Base-by-base conservation (phyloP, 768 basidiomycete genomes). In the Fomitopsis serialis region DNA sequence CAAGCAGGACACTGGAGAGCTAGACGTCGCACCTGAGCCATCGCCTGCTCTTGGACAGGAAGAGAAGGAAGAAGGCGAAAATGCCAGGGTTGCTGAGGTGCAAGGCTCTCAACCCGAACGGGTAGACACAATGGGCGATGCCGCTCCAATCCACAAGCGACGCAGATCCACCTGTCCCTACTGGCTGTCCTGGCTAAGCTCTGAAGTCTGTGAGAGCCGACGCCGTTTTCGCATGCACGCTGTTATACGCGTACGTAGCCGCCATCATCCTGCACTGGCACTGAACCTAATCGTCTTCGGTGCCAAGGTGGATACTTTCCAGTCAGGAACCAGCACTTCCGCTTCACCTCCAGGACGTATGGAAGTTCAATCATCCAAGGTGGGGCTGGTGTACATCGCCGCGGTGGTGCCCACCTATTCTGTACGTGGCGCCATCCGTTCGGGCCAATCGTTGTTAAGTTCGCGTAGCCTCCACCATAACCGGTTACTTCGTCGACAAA, bases 321-420 rank as follows among this genome's bases (percentile, higher is more conserved):
- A 54, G 57, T 8, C 57, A 63, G 46, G 73, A 73, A 42, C 68
- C 72, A 1, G 67, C 68, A 13, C 54, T 74, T 0, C 72, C 73
- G 0, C 59, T 75, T 21, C 63, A 71, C 48, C 52, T 73, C 19
- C 66, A 71, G 47, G 57, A 58, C 7, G 60, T 64, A 5, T 75
- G 67, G 59, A 60, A 61, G 7, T 61, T 73, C 34, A 51, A 65
- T 53, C 70, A 1, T 59, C 65, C 1, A 63, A 69, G 63, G 81
- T 87, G 10, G 88, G 88, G 8, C 59, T 89, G n/a, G 76, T 87
- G 15, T 84, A 83, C 63, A 69, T 89, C 53, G 85, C 81, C 8
- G 76, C 78, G 9, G 78, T 85, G 23, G 67, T 85, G 7, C 87
- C 86, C 1, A 79, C 81, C 62, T 89, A 17, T 68, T 88, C 52